Base-by-base conservation (phyloP, 192 early-diverging fungal species). In the Thoreauomyces humboldtii region DNA sequence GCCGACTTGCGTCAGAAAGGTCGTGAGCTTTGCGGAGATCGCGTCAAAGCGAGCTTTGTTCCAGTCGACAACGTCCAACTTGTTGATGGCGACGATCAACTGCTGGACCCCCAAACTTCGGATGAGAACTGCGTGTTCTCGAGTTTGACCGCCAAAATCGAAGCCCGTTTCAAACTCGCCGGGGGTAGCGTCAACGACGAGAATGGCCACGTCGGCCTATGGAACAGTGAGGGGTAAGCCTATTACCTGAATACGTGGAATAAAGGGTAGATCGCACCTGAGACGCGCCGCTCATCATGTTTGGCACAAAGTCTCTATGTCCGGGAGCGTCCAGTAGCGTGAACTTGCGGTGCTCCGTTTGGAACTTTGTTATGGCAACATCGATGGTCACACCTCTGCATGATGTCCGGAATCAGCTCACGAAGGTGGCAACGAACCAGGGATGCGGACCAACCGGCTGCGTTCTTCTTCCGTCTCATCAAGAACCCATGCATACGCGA, bases 271-370 rank as follows among this genome's bases (percentile, higher is more conserved):
- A n/a, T 41, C 25, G 28, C 73, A 87, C 85, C 55, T 93, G 92
- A 27, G 84, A 74, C 4, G 97, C 92, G 4, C 97, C 97, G 1
- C 89, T 88, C 63, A 99, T 97, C 95, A 99, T 98, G 70, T 96
- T 94, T n/a, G 97, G 95, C 51, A 99, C 89, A 74, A 99, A 99
- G 76, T 99, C 97, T 22, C 91, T 81, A 67, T 99, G 97, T 2
- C 97, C 97, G 2, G 97, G 97, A 2, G 95, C 92, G 69, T 99
- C 97, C 63, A 99, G 67, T 12, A 99, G 59, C 4, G 93, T 96
- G 61, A 95, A 96, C 31, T 77, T 72, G 21, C 87, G 79, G 31
- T 88, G 64, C 21, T 68, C 57, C 1, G 95, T 99, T 65, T 90
- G 84, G 72, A 99, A 99, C 57, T 87, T 81, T 29, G 81, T 89